Evolutionary conservation across 306 rosid species (phyloP), one percentile per base, ranked within the genome.

Genomic region (Notholithocarpus densiflorus): DNA sequence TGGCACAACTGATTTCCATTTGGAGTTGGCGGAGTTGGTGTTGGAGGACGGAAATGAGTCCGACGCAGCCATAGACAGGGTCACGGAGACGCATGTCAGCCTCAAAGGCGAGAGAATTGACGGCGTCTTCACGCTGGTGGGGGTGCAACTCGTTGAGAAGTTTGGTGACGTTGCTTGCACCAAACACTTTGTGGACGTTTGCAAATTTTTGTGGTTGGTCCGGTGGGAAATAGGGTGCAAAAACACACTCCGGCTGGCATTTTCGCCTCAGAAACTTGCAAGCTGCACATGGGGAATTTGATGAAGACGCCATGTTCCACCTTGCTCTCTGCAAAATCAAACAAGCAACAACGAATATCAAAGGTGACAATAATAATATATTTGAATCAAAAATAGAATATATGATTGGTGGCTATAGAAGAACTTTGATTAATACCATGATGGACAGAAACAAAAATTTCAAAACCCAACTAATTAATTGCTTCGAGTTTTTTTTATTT

Each of bases 61-160:
- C 97, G 0, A 94, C 97, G 74, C 97, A 92, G 29, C 98, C 98
- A 66, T 94, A 94, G 19, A 94, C 95, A 9, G 97, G 98, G 34
- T 94, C 98, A 0, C 98, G 97, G 70, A 94, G 97, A 14, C 98
- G 86, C 98, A 92, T 94, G 56, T 94, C 98, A 0, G 97, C 97
- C 79, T 94, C 97, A 68, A 92, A 94, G n/a, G 98, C 98, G 0
- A 94, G 95, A 13, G 98, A 94, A 75, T 94, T 94, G 5, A 92
- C 97, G 1, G 98, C 97, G 37, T 94, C 98, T 82, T 94, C 98
- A 1, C 97, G 86, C 84, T 95, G 98, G 80, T 92, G 93, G 23
- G 98, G 98, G 86, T 87, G 98, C 76, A 95, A 78, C 74, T 95
- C 98, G 34, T 95, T 95, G 61, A 95, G 94, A 7, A 95, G 92